phyloP scores from a whole-genome alignment of 768 basidiomycete genomes.

The Pleurotus tuber-regium region DNA sequence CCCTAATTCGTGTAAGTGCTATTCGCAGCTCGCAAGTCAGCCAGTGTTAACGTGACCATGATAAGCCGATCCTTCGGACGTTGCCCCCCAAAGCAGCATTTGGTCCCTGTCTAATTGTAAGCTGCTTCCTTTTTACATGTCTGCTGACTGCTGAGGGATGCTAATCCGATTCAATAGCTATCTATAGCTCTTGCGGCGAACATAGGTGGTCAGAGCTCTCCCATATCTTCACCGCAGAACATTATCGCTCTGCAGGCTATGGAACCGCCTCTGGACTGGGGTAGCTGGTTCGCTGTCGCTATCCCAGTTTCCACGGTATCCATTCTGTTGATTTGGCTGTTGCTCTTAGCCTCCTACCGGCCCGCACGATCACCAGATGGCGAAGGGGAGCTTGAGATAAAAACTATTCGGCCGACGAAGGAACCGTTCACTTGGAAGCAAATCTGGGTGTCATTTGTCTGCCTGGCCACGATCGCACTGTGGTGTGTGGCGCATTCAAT shows the following conservation, averaged over 20 bases:
- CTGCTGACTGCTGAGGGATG: not conserved
- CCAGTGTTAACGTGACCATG: not conserved
- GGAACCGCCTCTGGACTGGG: slow-evolving; percentile 86
- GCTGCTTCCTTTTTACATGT: slow-evolving; percentile 30
- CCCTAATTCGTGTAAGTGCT: slow-evolving; percentile 79
- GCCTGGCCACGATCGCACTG: slow-evolving; percentile 77
- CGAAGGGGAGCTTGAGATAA: slow-evolving; percentile 79
- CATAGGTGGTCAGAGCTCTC: slow-evolving; percentile 95
- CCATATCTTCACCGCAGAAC: slow-evolving; percentile 98
- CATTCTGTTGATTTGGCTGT: slow-evolving; percentile 86
- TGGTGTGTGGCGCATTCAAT: slow-evolving; percentile 89
- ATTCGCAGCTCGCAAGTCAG: not conserved
- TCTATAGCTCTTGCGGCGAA: slow-evolving; percentile 98
- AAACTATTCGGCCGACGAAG: slow-evolving; percentile 76
- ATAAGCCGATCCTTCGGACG: slow-evolving; percentile 88
- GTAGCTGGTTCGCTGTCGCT: slow-evolving; percentile 90
- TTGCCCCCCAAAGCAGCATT: slow-evolving; percentile 85
- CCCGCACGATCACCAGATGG: slow-evolving; percentile 72
- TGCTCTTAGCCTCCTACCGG: slow-evolving; percentile 80
- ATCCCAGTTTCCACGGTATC: slow-evolving; percentile 88
- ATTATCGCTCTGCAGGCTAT: slow-evolving; percentile 88
- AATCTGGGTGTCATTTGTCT: slow-evolving; percentile 86
- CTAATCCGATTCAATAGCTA: slow-evolving; percentile 46
- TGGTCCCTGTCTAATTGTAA: slow-evolving; percentile 87
- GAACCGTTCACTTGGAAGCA: slow-evolving; percentile 84